Conservation (phyloP, 2,329 filamentous ascomycete genomes). For the Scleromitrula shiraiana region DNA sequence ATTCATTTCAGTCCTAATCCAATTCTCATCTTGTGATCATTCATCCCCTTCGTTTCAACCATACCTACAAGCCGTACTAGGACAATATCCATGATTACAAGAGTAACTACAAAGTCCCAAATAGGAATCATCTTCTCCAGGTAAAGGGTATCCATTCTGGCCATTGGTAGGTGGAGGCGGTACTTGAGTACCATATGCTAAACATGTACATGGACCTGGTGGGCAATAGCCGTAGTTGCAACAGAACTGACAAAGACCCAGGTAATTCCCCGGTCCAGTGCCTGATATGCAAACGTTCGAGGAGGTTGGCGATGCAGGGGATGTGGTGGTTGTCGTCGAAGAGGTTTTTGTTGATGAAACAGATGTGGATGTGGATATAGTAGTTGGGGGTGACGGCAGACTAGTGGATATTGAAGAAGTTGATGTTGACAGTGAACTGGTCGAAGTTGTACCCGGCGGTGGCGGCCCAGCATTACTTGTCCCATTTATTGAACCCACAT, state of each 20-base stretch:
- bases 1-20: too few species aligned
- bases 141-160: too few species aligned
- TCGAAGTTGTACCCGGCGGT: constrained; percentile 1
- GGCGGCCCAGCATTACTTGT: constrained; percentile 8
- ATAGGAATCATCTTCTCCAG: too few species aligned
- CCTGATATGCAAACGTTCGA: constrained; percentile 13
- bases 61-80: too few species aligned
- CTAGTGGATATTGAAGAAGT: constrained; percentile 2
- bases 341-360: not conserved
- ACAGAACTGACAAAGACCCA: constrained; percentile 30
- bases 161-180: too few species aligned
- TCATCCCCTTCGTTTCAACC: too few species aligned
- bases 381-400: not conserved
- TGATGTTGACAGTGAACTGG: constrained; percentile 3
- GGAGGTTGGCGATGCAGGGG: not conserved
- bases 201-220: constrained; percentile 9
- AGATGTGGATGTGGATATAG: not conserved
- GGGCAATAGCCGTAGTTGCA: constrained; percentile 22
- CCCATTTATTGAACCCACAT: constrained; percentile 23
- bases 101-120: too few species aligned
- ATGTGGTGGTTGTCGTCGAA: not conserved
- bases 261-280: constrained; percentile 30
- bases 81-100: too few species aligned
- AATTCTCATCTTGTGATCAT: too few species aligned
- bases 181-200: too few species aligned